Evolutionary conservation across 2,329 filamentous ascomycete genomes (phyloP), one percentile per base, ranked within the genome.

Genomic region (Ophidiomyces ophidiicola): DNA sequence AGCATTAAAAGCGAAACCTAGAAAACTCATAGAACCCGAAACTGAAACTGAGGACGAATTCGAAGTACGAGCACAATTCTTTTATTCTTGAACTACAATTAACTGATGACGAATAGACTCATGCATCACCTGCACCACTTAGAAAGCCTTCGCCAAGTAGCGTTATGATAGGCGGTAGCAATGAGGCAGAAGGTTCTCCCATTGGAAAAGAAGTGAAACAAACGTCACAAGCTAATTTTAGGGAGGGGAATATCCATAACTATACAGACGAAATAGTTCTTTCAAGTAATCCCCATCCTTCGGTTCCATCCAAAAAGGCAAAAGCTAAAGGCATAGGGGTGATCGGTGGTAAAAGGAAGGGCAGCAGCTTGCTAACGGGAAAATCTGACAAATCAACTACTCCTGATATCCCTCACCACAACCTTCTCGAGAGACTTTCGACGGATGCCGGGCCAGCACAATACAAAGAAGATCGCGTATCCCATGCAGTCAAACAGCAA

Each of bases 11-110:
- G 29, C 29, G 12, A 33, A 39, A 26, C 20, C 25, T 25, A 18
- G 38, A 28, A 24, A 40, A 10, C 11, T 10, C 5, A 29, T 38
- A 3, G 43, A 51, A 28, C 49, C 52, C 18, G 50, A 44, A 11
- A 47, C 45, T 20, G 55, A 51, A 18, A 58, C 55, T 15, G 54
- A 55, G 15, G 58, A 56, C 42, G 59, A 60, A 36, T 59, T 64
- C 38, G 52, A 63, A 53, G 61, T 62, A 53, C 36, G 50, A 18
- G 28, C 7, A 14, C 14, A 4, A 10, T 17, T 29, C 21, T 6
- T 5, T 12, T 17, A 8, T 6, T 14, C 18, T 14, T 5, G 23
- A 5, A 23, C 3, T 11, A 1, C 10, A n/a, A 28, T 21, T 34
- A 15, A 21, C 32, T 41, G 17, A 36, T 12, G 11, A 23, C 10